Base-by-base conservation (phyloP, 1,284 basidiomycete species). In the Ganoderma sinense region DNA sequence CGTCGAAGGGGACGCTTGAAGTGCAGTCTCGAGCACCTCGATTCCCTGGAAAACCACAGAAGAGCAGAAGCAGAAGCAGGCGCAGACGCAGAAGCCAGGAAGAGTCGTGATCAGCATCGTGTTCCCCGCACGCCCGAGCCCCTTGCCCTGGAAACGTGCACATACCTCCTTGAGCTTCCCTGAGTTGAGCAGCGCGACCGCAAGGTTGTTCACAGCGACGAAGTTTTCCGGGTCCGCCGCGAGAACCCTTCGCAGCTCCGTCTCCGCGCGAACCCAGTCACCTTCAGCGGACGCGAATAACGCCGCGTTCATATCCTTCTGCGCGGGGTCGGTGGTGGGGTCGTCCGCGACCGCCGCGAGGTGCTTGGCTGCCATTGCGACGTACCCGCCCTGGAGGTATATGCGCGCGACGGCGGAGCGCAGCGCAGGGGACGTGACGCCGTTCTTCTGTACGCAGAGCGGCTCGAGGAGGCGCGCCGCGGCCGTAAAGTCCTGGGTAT, bases 161-260 rank as follows among this genome's bases (percentile, higher is more conserved):
- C 78, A 56, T n/a, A 89, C 92, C 83, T 94, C 90, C 76, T 88
- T 89, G 41, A 95, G 74, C 72, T 86, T 88, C 4, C 94, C 94
- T 74, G 90, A 88, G 68, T 86, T 87, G 62, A 95, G 81, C 33
- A 93, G 78, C 13, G 89, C 85, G 45, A 95, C 94, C 0, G 91
- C 86, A 11, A 94, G 82, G 75, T 95, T 93, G 78, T 94, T 95
- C 39, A 89, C 84, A n/a, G 92, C 91, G 69, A 86, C 86, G 75
- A 87, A 87, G 76, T 93, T 88, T 41, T 87, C 87, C 0, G 85
- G 81, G 66, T 92, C 87, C 23, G 79, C 82, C 60, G 82, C 79
- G 45, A 91, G 76, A 23, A 91, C 70, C 8, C 75, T 75, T 41
- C 78, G 74, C 59, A 93, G 81, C 13, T 84, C 77, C 53, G 78